Evolutionary conservation across 257 asterid species (phyloP).

Genomic region (Capsicum rhomboideum): DNA sequence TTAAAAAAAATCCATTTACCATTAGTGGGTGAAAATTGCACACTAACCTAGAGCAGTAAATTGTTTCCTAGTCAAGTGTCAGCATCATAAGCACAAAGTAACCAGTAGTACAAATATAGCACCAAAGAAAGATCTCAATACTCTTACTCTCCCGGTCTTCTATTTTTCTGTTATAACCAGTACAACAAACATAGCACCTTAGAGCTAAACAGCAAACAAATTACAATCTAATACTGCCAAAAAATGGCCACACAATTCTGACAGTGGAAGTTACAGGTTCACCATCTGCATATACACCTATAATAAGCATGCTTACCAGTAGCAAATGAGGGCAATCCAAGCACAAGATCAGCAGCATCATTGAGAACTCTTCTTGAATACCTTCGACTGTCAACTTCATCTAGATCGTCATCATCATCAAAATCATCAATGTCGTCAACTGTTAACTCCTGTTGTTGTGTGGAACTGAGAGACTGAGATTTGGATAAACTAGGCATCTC

Average conservation of each 20-base stretch:
- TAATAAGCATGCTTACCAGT: constrained; percentile 43
- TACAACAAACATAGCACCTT: not conserved
- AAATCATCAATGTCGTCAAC: constrained; percentile 93
- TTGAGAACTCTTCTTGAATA: constrained; percentile 92
- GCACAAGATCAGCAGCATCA: constrained; percentile 86
- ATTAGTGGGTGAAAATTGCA: not conserved
- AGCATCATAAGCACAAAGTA: not conserved
- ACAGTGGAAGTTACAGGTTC: not conserved
- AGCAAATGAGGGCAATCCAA: constrained; percentile 71
- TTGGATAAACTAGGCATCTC: constrained; percentile 45
- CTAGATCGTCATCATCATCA: constrained; percentile 58
- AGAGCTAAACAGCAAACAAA: not conserved
- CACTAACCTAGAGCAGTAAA: not conserved
- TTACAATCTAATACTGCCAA: not conserved
- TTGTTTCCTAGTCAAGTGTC: not conserved
- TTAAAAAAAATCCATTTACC: not conserved
- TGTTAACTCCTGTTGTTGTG: constrained; percentile 61
- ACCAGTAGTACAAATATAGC: not conserved
- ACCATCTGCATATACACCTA: not conserved
- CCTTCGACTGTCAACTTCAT: constrained; percentile 59
- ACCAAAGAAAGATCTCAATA: not conserved
- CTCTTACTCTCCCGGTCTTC: not conserved
- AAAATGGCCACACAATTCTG: not conserved
- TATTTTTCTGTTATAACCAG: not conserved
- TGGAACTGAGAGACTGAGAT: constrained; percentile 53